Evolutionary conservation across 345 rosid species (phyloP).

Genomic region (Gossypium longicalyx): DNA sequence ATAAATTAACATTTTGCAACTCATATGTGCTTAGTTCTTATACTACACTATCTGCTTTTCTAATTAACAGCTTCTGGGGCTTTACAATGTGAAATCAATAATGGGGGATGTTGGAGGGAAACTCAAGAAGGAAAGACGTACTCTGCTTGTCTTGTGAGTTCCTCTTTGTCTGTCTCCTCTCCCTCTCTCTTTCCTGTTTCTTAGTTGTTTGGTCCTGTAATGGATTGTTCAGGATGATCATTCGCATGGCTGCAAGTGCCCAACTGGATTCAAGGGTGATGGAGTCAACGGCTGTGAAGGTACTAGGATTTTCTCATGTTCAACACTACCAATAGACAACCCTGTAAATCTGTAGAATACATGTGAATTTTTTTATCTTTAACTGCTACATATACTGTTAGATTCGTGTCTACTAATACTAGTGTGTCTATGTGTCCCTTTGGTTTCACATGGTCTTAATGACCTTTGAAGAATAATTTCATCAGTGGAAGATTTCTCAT

Average conservation of each 20-base stretch:
- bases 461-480: not conserved
- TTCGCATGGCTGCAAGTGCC: constrained; percentile 78
- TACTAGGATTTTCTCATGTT: constrained; percentile 24
- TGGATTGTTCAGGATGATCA: constrained; percentile 49
- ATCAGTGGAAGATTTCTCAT: not conserved
- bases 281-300: constrained; percentile 78
- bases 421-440: not conserved
- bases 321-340: not conserved
- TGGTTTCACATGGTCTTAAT: not conserved
- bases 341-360: not conserved
- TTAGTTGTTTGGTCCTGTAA: constrained; percentile 3
- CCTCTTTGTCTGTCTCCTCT: not conserved
- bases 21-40: constrained; percentile 3
- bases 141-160: constrained; percentile 81
- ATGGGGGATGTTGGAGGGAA: constrained; percentile 91
- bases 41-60: constrained; percentile 2
- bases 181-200: not conserved
- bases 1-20: not conserved
- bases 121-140: constrained; percentile 51
- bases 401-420: not conserved
- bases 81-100: constrained; percentile 68
- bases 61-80: constrained; percentile 68
- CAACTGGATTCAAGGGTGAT: constrained; percentile 80
- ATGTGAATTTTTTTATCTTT: not conserved
- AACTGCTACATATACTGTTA: not conserved